Base-by-base conservation (phyloP, 2,329 filamentous ascomycete genomes). In the Nigrograna mackinnonii region DNA sequence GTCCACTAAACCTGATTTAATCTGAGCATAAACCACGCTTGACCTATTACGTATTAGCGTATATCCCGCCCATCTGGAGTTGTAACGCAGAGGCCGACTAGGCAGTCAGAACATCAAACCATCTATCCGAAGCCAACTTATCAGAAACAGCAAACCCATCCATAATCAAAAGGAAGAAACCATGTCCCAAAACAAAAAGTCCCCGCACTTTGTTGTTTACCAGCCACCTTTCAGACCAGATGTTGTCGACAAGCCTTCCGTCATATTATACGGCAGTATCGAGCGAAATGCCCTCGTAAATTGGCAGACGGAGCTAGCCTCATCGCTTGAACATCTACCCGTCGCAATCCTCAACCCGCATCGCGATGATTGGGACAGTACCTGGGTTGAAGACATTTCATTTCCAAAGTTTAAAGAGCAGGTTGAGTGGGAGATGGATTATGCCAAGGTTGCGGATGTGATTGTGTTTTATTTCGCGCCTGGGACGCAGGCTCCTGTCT, bases 231-330 rank as follows among this genome's bases (percentile, higher is more conserved):
- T 30, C 12, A 39, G 49, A 22, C 41, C 47, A 18, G n/a, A n/a
- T n/a, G 37, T 31, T 9, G 36, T 64, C 21, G 35, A 47, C n/a
- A 49, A 32, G 5, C 56, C 57, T 12, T 67, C 73, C 12, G 50
- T 85, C 39, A 84, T 85, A 56, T 74, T 85, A 11, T 80, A 80
- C 1, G 83, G 83, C 16, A 76, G 72, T 17, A 84, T 80, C 14
- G 74, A 64, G 32, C 57, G 57, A 39, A 47, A 53, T 22, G 43
- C 50, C 31, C 31, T 46, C 3, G 58, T 57, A 1, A 72, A 79
- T 60, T 85, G 81, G 82, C 79, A 80, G 30, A 57, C 69, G 6
- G 48, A 46, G 2, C 59, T 86, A 5, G 58, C 61, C 9, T 41
- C 57, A 9, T 62, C 66, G 1, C 57, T 69, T 16, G 53, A 67